A percentile compares a stretch with the other conserved stretches of the same genome.
Evolutionary conservation across 495 filamentous ascomycete species (phyloP).

Genomic region (Aspergillus sclerotioniger): DNA sequence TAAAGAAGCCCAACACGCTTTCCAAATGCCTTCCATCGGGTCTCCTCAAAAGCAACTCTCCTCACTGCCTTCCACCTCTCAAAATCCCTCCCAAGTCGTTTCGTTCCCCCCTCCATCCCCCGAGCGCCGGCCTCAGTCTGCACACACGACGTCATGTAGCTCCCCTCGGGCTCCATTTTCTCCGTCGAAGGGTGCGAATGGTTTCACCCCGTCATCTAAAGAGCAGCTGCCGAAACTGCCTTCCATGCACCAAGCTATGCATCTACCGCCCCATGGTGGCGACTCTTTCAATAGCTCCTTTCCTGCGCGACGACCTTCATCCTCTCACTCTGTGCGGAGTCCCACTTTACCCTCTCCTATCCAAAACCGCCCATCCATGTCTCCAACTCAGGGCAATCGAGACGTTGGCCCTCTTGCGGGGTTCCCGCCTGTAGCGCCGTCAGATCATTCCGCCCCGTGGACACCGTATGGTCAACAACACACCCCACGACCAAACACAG

Average conservation of each 20-base stretch:
- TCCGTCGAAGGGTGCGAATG: slow-evolving; percentile 36
- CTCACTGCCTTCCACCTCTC: slow-evolving; percentile 21
- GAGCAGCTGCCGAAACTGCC: slow-evolving; percentile 31
- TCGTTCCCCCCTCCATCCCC: slow-evolving; percentile 40
- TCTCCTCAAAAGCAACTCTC: slow-evolving; percentile 16
- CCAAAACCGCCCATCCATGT: slow-evolving; percentile 49
- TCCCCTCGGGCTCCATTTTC: slow-evolving; percentile 39
- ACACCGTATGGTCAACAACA: slow-evolving; percentile 39
- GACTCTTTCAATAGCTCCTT: slow-evolving; percentile 29
- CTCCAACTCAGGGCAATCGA: slow-evolving; percentile 48
- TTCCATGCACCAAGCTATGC: slow-evolving; percentile 32
- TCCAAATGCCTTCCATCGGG: slow-evolving; percentile 21
- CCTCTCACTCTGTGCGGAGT: slow-evolving; percentile 44
- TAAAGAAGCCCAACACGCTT: slow-evolving; percentile 30
- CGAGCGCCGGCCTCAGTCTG: slow-evolving; percentile 37
- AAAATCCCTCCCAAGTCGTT: slow-evolving; percentile 24
- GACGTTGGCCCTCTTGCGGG: slow-evolving; percentile 49
- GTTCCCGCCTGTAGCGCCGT: slow-evolving; percentile 32
- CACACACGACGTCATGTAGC: slow-evolving; percentile 29
- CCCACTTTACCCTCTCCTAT: slow-evolving; percentile 39
- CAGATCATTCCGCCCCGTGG: slow-evolving; percentile 33
- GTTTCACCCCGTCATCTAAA: slow-evolving; percentile 24
- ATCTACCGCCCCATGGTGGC: slow-evolving; percentile 30
- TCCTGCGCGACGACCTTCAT: slow-evolving; percentile 40
- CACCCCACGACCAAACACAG: slow-evolving; percentile 30